These are phyloP conservation scores for Colletotrichum tabaci DNA, from an alignment of 2,329 filamentous ascomycete genomes.

Conservation along the genomic window DNA sequence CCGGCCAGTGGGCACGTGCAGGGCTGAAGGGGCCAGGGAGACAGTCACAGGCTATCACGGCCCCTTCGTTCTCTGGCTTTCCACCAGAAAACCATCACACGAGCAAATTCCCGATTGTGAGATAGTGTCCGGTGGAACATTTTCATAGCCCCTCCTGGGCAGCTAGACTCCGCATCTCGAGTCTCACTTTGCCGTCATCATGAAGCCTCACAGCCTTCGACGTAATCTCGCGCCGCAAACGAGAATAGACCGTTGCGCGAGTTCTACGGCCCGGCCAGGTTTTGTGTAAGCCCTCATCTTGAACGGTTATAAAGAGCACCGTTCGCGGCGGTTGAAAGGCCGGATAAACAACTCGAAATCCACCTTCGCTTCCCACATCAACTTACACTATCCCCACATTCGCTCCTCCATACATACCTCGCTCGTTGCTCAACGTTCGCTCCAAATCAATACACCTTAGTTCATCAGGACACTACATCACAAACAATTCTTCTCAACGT, in stretches of 20 bases:
- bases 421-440: slow-evolving; percentile 24
- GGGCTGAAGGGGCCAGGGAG: neutral
- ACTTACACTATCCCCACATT: slow-evolving; percentile 9
- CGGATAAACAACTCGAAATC: neutral
- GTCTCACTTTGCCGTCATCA: neutral
- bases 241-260: neutral
- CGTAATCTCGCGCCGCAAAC: neutral
- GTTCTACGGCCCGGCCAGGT: neutral
- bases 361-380: neutral
- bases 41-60: neutral
- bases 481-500: slow-evolving; percentile 6
- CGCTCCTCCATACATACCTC: slow-evolving; percentile 6
- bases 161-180: slow-evolving; percentile 22
- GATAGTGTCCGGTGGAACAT: neutral
- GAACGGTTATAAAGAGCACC: slow-evolving; percentile 10
- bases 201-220: neutral
- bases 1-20: slow-evolving; percentile 18
- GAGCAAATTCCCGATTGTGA: slow-evolving; percentile 23
- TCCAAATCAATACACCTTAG: neutral
- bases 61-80: neutral
- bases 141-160: slow-evolving; percentile 25
- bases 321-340: neutral
- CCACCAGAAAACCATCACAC: neutral
- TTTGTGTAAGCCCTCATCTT: neutral
- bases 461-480: slow-evolving; percentile 2